Base-by-base conservation (phyloP, 2,329 filamentous ascomycete genomes). In the Myriosclerotinia curreyana region DNA sequence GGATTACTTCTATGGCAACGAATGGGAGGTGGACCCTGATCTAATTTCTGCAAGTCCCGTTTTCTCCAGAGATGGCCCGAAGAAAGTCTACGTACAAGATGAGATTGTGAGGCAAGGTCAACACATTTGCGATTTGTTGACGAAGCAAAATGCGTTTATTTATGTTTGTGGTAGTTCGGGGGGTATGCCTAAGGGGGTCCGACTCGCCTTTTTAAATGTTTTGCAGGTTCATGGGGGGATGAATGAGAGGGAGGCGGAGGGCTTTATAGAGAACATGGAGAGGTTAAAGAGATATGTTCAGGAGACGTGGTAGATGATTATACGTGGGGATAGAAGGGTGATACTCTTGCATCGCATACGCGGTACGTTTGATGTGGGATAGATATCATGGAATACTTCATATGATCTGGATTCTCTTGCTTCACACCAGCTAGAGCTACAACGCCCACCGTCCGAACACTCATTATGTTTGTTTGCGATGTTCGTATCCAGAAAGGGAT, bases 1-100 rank as follows among this genome's bases (percentile, higher is more conserved):
- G 0, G 95, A 99, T 74, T 97, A 85, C 76, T 93, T 92, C 77
- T 99, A 95, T 74, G 76, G 80, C 6, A 76, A 87, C 0, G 93
- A 98, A 67, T 97, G 92, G 92, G 71, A 78, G 1, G 49, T 72
- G 9, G 1, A 68, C 75, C 2, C 75, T 15, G 11, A 7, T 6
- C 3, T 6, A 5, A 17, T 58, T 14, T 1, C 75, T 81, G 76
- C 80, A 8, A 80, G 90, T 2, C 77, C 85, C 0, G 89, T 89
- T 0, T 92, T 92, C 73, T 92, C 89, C 3, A 77, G 90, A 48
- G 89, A 92, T 68, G 86, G 89, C 72, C 73, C 70, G 42, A 77
- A 82, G 60, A 89, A 87, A 72, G 74, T 86, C 9, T 91, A 91
- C 68, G 87, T 91, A 1, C 88, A 91, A 48, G 73, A 75, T 64